Conservation (phyloP, 306 rosid genomes). For the Vachellia pachyceras region DNA sequence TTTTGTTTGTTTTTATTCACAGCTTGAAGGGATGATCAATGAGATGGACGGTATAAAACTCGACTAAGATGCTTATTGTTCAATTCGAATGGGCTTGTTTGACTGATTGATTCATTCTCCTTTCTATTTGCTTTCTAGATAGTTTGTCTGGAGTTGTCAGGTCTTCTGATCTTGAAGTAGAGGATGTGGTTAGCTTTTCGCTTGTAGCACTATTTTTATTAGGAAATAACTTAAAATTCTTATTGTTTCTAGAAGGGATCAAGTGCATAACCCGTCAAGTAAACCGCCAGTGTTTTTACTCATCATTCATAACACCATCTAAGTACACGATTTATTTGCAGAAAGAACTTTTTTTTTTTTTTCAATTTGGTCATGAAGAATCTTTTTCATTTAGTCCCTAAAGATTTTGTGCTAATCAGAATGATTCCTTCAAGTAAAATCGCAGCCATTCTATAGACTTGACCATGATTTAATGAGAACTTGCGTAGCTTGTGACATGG, state of each 20-base stretch:
- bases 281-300: neutral
- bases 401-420: neutral
- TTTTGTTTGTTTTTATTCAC: slow-evolving; percentile 30
- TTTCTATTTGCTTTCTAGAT: slow-evolving; percentile 24
- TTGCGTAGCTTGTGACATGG: neutral
- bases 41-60: slow-evolving; percentile 83
- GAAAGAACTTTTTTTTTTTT: neutral
- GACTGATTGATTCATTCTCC: slow-evolving; percentile 5
- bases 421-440: neutral
- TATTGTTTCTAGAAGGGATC: slow-evolving; percentile 33
- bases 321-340: neutral
- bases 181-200: slow-evolving; percentile 48
- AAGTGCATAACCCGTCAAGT: slow-evolving; percentile 16
- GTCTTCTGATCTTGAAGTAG: slow-evolving; percentile 39
- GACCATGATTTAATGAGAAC: neutral
- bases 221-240: neutral
- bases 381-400: neutral
- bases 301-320: neutral
- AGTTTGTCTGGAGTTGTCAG: neutral
- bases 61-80: slow-evolving; percentile 51
- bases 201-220: slow-evolving; percentile 41
- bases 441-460: neutral
- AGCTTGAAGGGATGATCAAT: slow-evolving; percentile 87
- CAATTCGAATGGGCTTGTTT: neutral
- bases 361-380: neutral